Conservation (phyloP, 495 filamentous ascomycete species). For the Thozetella sp. region DNA sequence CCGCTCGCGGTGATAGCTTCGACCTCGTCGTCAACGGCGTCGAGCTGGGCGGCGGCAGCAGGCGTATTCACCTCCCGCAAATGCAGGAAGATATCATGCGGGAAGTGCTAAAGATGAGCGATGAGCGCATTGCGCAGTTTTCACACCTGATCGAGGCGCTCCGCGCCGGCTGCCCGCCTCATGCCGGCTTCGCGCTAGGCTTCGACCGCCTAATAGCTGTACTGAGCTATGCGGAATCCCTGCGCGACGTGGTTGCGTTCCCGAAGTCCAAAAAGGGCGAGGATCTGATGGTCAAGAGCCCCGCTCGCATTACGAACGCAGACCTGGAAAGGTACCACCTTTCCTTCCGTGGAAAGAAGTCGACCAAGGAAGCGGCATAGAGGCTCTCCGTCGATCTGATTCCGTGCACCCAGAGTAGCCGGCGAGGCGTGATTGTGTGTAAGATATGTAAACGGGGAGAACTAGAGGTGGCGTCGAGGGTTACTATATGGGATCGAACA, state of each 20-base stretch:
- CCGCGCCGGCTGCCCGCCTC: constrained; percentile 89
- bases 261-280: constrained; percentile 89
- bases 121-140: constrained; percentile 73
- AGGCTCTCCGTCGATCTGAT: too few species aligned
- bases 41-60: constrained; percentile 90
- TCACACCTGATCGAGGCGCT: constrained; percentile 82
- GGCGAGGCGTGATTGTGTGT: too few species aligned
- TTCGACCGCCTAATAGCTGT: constrained; percentile 90
- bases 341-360: background rate
- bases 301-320: constrained; percentile 61
- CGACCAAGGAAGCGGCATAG: too few species aligned
- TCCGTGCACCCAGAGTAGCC: too few species aligned
- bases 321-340: constrained; percentile 76
- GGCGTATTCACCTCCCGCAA: constrained; percentile 84
- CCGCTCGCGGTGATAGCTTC: constrained; percentile 81
- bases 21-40: constrained; percentile 95
- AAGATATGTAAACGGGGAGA: too few species aligned
- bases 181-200: constrained; percentile 90
- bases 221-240: constrained; percentile 71
- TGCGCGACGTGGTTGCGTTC: constrained; percentile 94
- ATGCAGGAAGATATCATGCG: constrained; percentile 86
- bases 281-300: constrained; percentile 78
- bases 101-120: constrained; percentile 70
- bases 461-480: too few species aligned
- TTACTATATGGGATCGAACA: too few species aligned